phyloP scores from a whole-genome alignment of 495 filamentous ascomycete genomes.

The Aspergillus hancockii region DNA sequence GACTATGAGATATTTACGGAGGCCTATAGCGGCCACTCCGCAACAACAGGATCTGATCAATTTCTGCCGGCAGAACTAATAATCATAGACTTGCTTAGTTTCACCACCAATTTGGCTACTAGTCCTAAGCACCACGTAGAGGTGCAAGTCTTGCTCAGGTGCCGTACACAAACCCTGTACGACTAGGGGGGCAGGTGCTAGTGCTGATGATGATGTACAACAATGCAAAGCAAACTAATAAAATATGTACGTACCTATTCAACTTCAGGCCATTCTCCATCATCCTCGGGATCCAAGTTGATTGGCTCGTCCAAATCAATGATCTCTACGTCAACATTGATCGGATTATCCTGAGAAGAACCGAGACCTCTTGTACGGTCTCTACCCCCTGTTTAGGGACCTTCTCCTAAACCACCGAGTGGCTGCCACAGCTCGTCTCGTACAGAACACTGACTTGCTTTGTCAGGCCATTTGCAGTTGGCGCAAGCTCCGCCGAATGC shows the following conservation, averaged over 20 bases:
- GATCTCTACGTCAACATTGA: neutral
- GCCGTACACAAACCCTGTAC: conserved; percentile 14
- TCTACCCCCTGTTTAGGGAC: neutral
- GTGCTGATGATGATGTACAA: neutral
- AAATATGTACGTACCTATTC: conserved; percentile 12
- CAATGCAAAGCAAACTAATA: neutral
- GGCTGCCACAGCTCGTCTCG: conserved; percentile 4
- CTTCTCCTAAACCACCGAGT: neutral
- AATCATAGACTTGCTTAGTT: conserved; percentile 8
- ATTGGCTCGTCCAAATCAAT: neutral
- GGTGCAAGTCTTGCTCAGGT: conserved; percentile 17
- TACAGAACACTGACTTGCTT: conserved; percentile 11
- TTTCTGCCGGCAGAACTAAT: conserved; percentile 6
- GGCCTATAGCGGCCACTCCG: neutral
- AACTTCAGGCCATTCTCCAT: conserved; percentile 3
- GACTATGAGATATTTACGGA: too few relatives aligned
- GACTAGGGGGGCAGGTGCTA: neutral
- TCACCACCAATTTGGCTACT: conserved; percentile 11
- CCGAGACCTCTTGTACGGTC: neutral
- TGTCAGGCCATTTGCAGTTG: conserved; percentile 20
- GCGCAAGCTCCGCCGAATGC: conserved; percentile 17
- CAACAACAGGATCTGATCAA: neutral
- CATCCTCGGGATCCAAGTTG: conserved; percentile 7
- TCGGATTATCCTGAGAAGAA: neutral
- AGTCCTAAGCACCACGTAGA: conserved; percentile 16